Base-by-base conservation (phyloP, 75 land plant genomes). In the Cupressus sempervirens region DNA sequence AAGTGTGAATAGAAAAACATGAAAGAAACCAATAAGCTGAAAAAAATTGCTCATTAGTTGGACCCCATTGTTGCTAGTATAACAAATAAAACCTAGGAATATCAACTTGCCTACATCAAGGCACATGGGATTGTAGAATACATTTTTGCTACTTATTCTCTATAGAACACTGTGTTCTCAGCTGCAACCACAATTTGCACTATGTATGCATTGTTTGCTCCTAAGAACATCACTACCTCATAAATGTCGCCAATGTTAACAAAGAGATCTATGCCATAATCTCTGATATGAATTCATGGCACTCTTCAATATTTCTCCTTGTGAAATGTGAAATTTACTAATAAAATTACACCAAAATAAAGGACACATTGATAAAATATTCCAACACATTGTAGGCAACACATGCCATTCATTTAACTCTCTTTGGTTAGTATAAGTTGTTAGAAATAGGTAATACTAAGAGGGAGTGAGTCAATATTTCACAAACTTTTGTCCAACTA, bases 71-170 rank as follows among this genome's bases (percentile, higher is more conserved):
- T 56, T 23, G 53, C 40, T 50, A 3, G 53, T 13, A 13, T 12
- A 65, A 32, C 8, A 11, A 29, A 8, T 10, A 30, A 68, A 30
- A n/a, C n/a, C 11, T 7, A n/a, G 30, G 73, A 68, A 68, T n/a
- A n/a, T 4, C 34, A 9, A 83, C 83, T 32, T 36, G 43, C 99
- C 94, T 95, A 95, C 83, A 96, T 92, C 29, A 96, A 85, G 76
- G 97, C 99, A 86, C 95, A 97, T 18, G 99, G 97, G 43, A 97
- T 86, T 50, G 99, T 91, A 36, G 97, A 95, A 85, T 94, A 95
- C 97, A 97, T 94, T 74, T 97, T 97, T 45, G 99, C 99, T 30
- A 96, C 97, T 82, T 90, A 84, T 82, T 97, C 99, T 68, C 99
- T 85, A 79, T 95, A 95, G 84, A 91, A 92, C 14, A 97, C 94